Percentiles rank a stretch among this genome's conserved stretches.
Conservation (phyloP, 805 yeast species). For the Scheffersomyces coipomensis region DNA sequence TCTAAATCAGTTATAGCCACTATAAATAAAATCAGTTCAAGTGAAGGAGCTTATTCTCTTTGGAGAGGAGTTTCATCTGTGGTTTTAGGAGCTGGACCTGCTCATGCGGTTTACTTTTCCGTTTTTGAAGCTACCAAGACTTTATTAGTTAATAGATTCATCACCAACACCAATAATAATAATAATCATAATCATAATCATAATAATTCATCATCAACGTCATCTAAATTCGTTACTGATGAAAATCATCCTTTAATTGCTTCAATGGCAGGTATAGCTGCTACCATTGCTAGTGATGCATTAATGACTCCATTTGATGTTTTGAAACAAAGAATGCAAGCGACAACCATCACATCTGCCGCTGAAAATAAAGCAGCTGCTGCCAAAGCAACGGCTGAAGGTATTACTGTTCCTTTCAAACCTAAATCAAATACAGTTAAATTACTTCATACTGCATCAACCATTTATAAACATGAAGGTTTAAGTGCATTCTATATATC, state of each 20-base stretch:
- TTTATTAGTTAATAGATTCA: conserved; percentile 42
- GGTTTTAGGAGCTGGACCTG: conserved; percentile 97
- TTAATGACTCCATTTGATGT: conserved; percentile 98
- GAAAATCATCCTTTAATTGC: conserved; percentile 81
- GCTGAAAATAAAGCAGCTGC: conserved; percentile 3
- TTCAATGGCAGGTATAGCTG: conserved; percentile 84
- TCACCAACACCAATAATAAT: background rate
- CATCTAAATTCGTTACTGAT: conserved; percentile 50
- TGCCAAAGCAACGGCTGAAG: conserved; percentile 4
- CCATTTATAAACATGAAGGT: conserved; percentile 63
- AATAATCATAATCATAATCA: conserved; percentile 15
- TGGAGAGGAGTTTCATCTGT: conserved; percentile 96
- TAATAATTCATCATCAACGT: conserved; percentile 22
- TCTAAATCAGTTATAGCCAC: conserved; percentile 56
- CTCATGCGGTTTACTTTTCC: conserved; percentile 95
- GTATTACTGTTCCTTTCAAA: background rate
- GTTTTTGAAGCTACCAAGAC: conserved; percentile 84
- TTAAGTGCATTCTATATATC: conserved; percentile 82
- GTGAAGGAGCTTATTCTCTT: conserved; percentile 83
- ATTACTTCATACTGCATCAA: conserved; percentile 37
- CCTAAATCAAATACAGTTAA: conserved; percentile 18
- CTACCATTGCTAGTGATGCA: conserved; percentile 91
- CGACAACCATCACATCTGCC: conserved; percentile 10
- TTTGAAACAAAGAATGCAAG: conserved; percentile 92
- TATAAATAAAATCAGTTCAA: conserved; percentile 71